phyloP scores from a whole-genome alignment of 345 rosid genomes.

The Bretschneidera sinensis region DNA sequence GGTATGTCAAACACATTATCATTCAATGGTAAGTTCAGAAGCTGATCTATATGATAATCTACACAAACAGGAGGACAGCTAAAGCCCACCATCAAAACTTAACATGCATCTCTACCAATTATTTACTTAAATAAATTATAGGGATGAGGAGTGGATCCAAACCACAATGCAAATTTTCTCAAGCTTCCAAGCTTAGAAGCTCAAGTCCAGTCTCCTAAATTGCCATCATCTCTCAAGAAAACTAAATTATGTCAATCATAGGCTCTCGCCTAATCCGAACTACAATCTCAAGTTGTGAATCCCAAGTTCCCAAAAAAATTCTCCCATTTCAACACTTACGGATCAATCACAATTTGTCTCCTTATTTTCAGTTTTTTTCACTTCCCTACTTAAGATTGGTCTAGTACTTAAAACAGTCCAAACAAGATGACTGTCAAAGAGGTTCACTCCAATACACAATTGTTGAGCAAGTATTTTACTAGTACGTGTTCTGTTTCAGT shows the following conservation, averaged over 20 bases:
- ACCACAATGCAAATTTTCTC: background rate
- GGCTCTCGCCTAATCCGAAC: background rate
- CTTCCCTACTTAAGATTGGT: background rate
- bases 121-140: background rate
- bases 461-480: background rate
- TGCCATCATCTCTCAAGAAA: background rate
- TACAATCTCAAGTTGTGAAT: no score
- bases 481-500: background rate
- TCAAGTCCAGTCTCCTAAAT: background rate
- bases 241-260: background rate
- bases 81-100: background rate
- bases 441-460: background rate
- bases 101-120: background rate
- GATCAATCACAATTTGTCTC: background rate
- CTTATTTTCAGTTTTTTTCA: background rate
- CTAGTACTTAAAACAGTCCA: background rate
- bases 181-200: background rate
- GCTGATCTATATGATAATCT: background rate
- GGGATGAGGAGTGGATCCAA: background rate
- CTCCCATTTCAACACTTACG: background rate
- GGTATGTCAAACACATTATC: background rate
- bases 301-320: no score
- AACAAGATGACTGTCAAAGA: background rate
- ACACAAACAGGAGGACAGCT: background rate
- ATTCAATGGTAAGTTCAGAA: background rate